Evolutionary conservation across 768 basidiomycete species (phyloP), one percentile per base, ranked within the genome.

Genomic region (Termitomyces sp.): DNA sequence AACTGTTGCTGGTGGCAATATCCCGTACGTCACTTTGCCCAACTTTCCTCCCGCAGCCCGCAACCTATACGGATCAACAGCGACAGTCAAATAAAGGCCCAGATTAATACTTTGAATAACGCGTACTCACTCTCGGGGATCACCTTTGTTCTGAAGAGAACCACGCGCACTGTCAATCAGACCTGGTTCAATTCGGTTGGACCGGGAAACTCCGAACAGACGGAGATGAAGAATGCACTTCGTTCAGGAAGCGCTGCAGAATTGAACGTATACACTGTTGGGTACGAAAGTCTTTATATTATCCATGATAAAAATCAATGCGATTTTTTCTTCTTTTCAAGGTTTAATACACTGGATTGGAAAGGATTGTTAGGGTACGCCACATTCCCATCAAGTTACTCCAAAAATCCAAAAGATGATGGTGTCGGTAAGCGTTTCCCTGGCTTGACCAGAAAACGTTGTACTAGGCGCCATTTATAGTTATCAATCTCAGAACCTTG

Each of bases 181-280:
- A 64, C 72, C 57, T 84, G 82, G 83, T 84, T 80, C 73, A 72
- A 72, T 61, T 67, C 69, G n/a, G 79, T 66, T 49, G 77, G 71
- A 5, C 76, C 76, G 4, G 60, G 54, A 31, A 64, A 58, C 27
- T 59, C 68, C 14, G 60, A 67, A 22, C 80, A 84, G 66, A 78
- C 70, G 9, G 64, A 67, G 7, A 83, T 84, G 81, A 84, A 84
- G 73, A 63, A 43, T 0, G 56, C 72, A 27, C 74, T 83, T 43
- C 74, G 79, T 39, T 42, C 69, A 52, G 82, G 83, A 48, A 70
- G 66, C 34, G 69, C 63, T 2, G 62, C 63, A 13, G 75, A 70
- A 43, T 72, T 84, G 49, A 83, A 83, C 57, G 71, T 83, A 51
- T 84, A 83, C 69, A 76, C 75, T 27, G 79, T 81, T 24, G 80